Evolutionary conservation across 345 rosid species (phyloP), one percentile per base, ranked within the genome.

Genomic region (Eucalyptus victrix): DNA sequence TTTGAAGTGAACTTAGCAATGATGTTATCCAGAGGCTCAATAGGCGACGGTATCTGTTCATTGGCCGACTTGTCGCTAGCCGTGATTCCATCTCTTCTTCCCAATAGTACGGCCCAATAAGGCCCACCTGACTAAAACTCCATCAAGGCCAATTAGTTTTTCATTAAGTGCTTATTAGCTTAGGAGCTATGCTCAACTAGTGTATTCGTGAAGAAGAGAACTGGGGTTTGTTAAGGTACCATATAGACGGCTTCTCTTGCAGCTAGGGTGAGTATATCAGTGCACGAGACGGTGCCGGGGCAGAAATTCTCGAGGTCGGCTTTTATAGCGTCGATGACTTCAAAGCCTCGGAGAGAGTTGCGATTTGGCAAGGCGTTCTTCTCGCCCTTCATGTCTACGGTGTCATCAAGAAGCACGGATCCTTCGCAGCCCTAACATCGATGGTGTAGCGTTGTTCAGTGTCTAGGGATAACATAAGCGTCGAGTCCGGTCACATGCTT

Each of bases 331-430:
- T 97, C 99, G 28, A 96, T 95, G 51, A 96, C 96, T 91, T 95
- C 96, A 34, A 86, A 96, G 13, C 99, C 99, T 91, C 99, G 93
- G 81, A 89, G 92, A 28, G 99, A 97, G 80, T 96, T 96, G 7
- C 90, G 91, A 92, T 97, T 96, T 21, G 98, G 96, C 6, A 67
- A 10, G 49, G 97, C 98, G 87, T 92, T 95, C 91, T 97, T 94
- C 93, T 96, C 98, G 26, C 98, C 97, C 86, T 89, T 90, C 91
- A 96, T 94, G 50, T 92, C 93, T 6, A 89, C 87, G 1, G 96
- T 94, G 89, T 96, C 98, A 3, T 96, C 96, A 6, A 96, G 96
- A 67, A 97, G 98, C 67, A 96, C 90, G 3, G 99, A 97, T 11
- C 93, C 98, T 91, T 97, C 98, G 90, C 99, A 96, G 11, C 96